These are phyloP conservation scores for Phyllachora maydis DNA, from an alignment of 2,329 filamentous ascomycete genomes.

Conservation along the genomic window DNA sequence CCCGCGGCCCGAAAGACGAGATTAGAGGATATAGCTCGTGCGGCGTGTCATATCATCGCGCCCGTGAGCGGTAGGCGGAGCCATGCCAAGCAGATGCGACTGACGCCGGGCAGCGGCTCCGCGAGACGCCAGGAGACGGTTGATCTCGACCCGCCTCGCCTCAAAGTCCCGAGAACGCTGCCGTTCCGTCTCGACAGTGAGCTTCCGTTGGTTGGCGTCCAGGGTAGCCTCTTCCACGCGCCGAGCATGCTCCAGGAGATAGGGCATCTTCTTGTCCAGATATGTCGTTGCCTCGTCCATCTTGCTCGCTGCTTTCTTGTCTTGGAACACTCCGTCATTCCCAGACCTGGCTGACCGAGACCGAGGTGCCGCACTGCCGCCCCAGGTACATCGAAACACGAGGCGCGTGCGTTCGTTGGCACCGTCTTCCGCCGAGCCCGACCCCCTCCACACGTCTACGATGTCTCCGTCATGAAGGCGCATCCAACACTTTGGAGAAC, in stretches of 20 bases:
- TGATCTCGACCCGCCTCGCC: slow-evolving; percentile 21
- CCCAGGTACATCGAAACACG: slow-evolving; percentile 32
- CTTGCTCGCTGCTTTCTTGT: slow-evolving; percentile 16
- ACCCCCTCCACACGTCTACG: slow-evolving; percentile 46
- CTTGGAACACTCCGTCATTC: slow-evolving; percentile 15
- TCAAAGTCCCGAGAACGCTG: slow-evolving; percentile 29
- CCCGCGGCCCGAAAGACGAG: too few species aligned
- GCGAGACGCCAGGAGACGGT: slow-evolving; percentile 13
- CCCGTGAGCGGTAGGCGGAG: too few species aligned
- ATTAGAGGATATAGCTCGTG: too few species aligned
- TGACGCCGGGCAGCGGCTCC: too few species aligned
- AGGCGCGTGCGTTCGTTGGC: too few species aligned
- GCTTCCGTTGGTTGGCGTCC: slow-evolving; percentile 20
- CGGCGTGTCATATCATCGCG: too few species aligned
- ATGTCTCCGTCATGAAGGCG: slow-evolving; percentile 59
- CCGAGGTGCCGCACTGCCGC: slow-evolving; percentile 25
- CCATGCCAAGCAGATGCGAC: too few species aligned
- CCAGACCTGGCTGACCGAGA: slow-evolving; percentile 5
- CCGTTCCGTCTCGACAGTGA: slow-evolving; percentile 22
- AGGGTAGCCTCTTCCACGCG: slow-evolving; percentile 19
- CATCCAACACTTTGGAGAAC: slow-evolving; percentile 39
- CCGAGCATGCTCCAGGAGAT: slow-evolving; percentile 16
- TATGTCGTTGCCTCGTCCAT: slow-evolving; percentile 26
- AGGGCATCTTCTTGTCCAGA: slow-evolving; percentile 21
- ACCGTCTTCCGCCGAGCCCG: slow-evolving; percentile 13